These are phyloP conservation scores for Spatholobus suberectus DNA, from an alignment of 306 rosid genomes.

Conservation along the genomic window DNA sequence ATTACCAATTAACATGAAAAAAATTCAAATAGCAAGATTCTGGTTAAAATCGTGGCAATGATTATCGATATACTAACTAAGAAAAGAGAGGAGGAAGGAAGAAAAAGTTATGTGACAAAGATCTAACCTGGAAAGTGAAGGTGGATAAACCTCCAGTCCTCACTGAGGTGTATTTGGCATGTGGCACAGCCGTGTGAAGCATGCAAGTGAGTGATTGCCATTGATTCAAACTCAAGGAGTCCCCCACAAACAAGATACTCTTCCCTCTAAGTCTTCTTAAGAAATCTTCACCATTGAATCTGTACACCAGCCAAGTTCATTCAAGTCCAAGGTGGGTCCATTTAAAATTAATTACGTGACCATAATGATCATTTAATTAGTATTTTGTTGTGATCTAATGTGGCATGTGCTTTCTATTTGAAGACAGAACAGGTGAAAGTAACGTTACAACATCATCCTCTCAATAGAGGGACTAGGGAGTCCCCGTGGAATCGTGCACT, in stretches of 20 bases:
- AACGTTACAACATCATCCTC: background rate
- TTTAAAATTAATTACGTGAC: background rate
- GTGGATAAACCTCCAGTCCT: conserved; percentile 47
- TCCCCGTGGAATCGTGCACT: background rate
- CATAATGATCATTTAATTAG: background rate
- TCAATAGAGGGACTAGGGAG: too few species aligned
- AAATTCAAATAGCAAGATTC: too few species aligned
- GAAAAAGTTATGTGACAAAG: background rate
- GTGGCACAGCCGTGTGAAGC: conserved; percentile 54
- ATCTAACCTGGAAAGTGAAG: conserved; percentile 58
- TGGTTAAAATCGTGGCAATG: too few species aligned
- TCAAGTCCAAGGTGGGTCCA: conserved; percentile 26
- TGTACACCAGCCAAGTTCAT: conserved; percentile 9
- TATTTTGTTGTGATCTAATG: background rate
- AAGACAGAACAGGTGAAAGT: background rate
- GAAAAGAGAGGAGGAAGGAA: background rate
- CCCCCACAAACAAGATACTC: conserved; percentile 65
- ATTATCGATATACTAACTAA: background rate
- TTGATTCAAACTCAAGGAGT: conserved; percentile 71
- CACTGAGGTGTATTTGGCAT: conserved; percentile 33
- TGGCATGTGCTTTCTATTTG: too few species aligned
- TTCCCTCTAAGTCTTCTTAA: conserved; percentile 56
- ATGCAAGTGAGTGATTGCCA: conserved; percentile 76
- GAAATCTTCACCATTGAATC: conserved; percentile 61
- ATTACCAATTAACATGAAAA: too few species aligned